Percentiles rank a stretch among this genome's conserved stretches.
phyloP scores from a whole-genome alignment of 768 basidiomycete genomes.

The Lentinula sp. region DNA sequence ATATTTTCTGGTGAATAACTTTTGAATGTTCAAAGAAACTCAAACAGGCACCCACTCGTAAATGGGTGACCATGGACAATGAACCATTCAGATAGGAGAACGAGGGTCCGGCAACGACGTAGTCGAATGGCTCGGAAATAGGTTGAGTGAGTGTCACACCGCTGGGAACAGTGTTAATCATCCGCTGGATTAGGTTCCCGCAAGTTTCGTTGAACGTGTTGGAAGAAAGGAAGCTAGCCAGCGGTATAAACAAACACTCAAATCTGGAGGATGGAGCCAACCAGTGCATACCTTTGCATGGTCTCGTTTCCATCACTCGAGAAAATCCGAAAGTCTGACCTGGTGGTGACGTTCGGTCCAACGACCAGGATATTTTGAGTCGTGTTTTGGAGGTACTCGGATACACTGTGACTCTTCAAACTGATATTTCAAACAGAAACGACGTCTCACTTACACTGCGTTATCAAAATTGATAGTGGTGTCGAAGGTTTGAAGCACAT shows the following conservation, averaged over 20 bases:
- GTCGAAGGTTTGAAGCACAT: neutral
- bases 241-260: neutral
- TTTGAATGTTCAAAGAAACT: too few species aligned
- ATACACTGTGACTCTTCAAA: neutral
- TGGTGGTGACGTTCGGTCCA: slow-evolving; percentile 12
- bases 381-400: slow-evolving; percentile 6
- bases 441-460: neutral
- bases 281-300: slow-evolving; percentile 9
- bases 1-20: neutral
- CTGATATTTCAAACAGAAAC: neutral
- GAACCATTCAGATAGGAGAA: slow-evolving; percentile 28
- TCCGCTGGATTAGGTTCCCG: slow-evolving; percentile 31
- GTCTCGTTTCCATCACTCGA: slow-evolving; percentile 16
- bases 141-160: slow-evolving; percentile 38
- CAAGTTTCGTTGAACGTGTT: slow-evolving; percentile 32
- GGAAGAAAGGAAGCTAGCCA: neutral
- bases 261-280: too few species aligned
- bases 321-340: slow-evolving; percentile 19
- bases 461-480: slow-evolving; percentile 3
- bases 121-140: slow-evolving; percentile 26
- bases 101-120: slow-evolving; percentile 20
- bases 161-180: slow-evolving; percentile 44
- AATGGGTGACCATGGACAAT: slow-evolving; percentile 32
- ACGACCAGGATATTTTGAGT: slow-evolving; percentile 14
- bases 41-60: slow-evolving; percentile 24